A percentile compares a stretch with the other conserved stretches of the same genome.
Conservation (phyloP, 768 basidiomycete species). For the Arthromyces matolae region DNA sequence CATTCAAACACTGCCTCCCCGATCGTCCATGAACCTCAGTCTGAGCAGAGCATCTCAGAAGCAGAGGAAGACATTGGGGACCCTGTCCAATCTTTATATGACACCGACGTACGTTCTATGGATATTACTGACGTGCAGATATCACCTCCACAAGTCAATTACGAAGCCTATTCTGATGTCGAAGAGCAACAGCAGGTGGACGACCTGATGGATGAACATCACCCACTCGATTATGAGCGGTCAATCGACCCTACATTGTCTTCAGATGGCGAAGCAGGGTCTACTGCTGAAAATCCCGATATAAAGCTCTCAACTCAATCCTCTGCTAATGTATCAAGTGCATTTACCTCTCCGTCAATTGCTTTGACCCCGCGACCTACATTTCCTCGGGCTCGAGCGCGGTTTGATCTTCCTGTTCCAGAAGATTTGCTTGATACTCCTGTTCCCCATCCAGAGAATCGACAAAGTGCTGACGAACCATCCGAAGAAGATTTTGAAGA, state of each 20-base stretch:
- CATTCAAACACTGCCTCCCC: slow-evolving; percentile 50
- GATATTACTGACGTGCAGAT: slow-evolving; percentile 52
- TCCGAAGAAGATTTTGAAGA: slow-evolving; percentile 28
- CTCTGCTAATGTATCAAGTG: slow-evolving; percentile 34
- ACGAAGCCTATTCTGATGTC: slow-evolving; percentile 4
- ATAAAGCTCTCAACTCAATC: slow-evolving; percentile 31
- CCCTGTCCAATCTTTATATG: slow-evolving; percentile 28
- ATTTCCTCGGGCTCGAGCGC: slow-evolving; percentile 56
- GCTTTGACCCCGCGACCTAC: slow-evolving; percentile 70
- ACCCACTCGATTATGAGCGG: slow-evolving; percentile 18
- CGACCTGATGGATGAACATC: slow-evolving; percentile 13
- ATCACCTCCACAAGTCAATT: slow-evolving; percentile 34
- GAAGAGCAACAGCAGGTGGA: slow-evolving; percentile 14
- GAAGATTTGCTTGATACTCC: slow-evolving; percentile 39
- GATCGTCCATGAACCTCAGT: slow-evolving; percentile 27
- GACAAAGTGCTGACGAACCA: slow-evolving; percentile 19
- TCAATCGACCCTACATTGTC: slow-evolving; percentile 66
- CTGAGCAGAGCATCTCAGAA: slow-evolving; percentile 15
- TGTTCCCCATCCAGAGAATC: slow-evolving; percentile 18
- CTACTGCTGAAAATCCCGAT: too few relatives aligned
- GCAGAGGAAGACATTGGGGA: slow-evolving; percentile 26
- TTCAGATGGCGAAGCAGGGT: slow-evolving; percentile 60
- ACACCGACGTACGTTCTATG: slow-evolving; percentile 40
- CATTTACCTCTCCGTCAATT: slow-evolving; percentile 55
- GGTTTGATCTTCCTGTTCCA: slow-evolving; percentile 52